phyloP scores from a whole-genome alignment of 192 early-diverging fungal species.

The Gonapodya prolifera region DNA sequence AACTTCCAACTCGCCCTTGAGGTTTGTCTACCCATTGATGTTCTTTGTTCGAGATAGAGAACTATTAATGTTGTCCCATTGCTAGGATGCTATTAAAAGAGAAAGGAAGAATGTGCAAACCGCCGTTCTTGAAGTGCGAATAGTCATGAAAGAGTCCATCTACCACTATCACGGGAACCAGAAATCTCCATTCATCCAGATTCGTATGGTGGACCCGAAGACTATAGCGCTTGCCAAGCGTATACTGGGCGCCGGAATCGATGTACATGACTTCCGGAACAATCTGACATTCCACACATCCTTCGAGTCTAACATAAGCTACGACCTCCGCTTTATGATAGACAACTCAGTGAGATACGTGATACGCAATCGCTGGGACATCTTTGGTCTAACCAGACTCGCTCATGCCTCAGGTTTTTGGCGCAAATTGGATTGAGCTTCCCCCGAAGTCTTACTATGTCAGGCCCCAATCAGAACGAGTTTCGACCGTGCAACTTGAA shows the following conservation, averaged over 20 bases:
- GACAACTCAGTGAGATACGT: constrained; percentile 47
- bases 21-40: constrained; percentile 14
- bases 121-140: constrained; percentile 43
- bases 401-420: constrained; percentile 34
- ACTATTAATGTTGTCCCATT: not conserved
- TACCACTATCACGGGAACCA: constrained; percentile 78
- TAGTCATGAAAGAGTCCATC: constrained; percentile 67
- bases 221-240: constrained; percentile 12
- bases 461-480: constrained; percentile 14
- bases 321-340: constrained; percentile 89
- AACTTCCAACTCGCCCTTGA: constrained; percentile 34
- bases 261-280: constrained; percentile 35
- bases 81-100: not conserved
- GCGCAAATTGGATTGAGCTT: constrained; percentile 88
- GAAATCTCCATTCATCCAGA: constrained; percentile 67
- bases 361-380: not conserved
- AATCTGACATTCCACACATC: constrained; percentile 30
- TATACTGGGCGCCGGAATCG: constrained; percentile 37
- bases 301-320: constrained; percentile 84
- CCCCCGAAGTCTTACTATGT: constrained; percentile 58
- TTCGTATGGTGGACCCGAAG: constrained; percentile 49
- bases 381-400: not conserved
- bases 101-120: constrained; percentile 2
- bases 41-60: not conserved
- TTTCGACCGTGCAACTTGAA: constrained; percentile 68